phyloP scores from a whole-genome alignment of 2,329 filamentous ascomycete genomes.

The Fusarium zealandicum region DNA sequence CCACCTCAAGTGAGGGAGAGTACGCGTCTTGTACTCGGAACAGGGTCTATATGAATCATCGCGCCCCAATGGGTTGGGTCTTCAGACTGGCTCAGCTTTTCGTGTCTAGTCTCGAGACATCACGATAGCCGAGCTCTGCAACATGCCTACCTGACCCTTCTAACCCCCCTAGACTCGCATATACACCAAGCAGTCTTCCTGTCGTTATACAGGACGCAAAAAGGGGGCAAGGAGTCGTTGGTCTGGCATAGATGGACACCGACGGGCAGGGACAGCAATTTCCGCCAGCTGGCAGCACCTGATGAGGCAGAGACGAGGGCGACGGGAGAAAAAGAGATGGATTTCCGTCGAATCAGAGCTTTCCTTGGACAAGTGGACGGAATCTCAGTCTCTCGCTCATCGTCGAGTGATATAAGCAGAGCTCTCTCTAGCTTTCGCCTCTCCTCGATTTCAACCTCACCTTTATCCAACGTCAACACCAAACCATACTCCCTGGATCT shows the following conservation, averaged over 20 bases:
- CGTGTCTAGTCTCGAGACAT: not conserved
- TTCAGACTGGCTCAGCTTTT: not conserved
- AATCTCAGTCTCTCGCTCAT: slow-evolving; percentile 6
- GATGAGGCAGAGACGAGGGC: not conserved
- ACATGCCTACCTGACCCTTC: slow-evolving; percentile 3
- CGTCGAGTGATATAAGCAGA: slow-evolving; percentile 34
- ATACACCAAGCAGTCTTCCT: not conserved
- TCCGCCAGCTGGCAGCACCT: slow-evolving; percentile 21
- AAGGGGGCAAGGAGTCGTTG: slow-evolving; percentile 5
- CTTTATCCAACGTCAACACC: not conserved
- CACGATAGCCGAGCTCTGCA: not conserved
- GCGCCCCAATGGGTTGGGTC: not conserved
- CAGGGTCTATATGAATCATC: slow-evolving; percentile 14
- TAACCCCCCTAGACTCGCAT: not conserved
- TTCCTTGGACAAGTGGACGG: not conserved
- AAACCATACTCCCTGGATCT: slow-evolving; percentile 3
- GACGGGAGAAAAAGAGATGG: slow-evolving; percentile 2
- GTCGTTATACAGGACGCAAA: not conserved
- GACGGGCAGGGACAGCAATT: slow-evolving; percentile 21
- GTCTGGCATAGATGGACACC: slow-evolving; percentile 10
- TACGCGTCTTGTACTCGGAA: slow-evolving; percentile 19
- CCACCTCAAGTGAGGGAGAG: slow-evolving; percentile 26
- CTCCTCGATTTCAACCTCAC: not conserved
- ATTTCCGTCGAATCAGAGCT: not conserved
- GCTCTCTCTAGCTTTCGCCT: not conserved